Evolutionary conservation across 441 rosid species (phyloP), one percentile per base, ranked within the genome.

Genomic region (Euphorbia neoarborescens): DNA sequence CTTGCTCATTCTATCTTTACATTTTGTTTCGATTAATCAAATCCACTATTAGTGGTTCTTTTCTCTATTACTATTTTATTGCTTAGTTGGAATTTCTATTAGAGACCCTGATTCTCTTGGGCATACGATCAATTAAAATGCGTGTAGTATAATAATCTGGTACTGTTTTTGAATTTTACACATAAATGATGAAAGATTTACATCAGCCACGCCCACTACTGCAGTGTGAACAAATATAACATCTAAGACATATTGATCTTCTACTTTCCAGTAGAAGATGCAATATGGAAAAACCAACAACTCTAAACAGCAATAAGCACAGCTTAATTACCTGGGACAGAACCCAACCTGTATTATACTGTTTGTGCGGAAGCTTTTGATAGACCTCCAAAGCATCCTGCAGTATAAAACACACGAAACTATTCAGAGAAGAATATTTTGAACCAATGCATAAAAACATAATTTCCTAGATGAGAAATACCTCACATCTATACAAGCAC

Each of bases 301-400:
- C 4, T 19, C 13, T 8, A 10, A 62, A 38, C 50, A 38, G n/a
- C 53, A 40, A 62, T 4, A 13, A 63, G 7, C 7, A 14, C n/a
- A 65, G 58, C 37, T 17, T 65, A 30, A 51, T 35, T 83, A 94
- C 99, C 97, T 90, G 98, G 68, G 91, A 87, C 78, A 94, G 92
- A 75, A 94, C 97, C 99, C 99, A 94, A 62, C 91, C 90, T 53
- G 99, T 91, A 71, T 83, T 90, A 82, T 94, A 90, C 78, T 94
- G 97, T 84, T 81, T 90, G 71, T 78, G 85, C 7, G 98, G 92
- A 66, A 92, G 93, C 79, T 86, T 90, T 75, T 77, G 77, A 81
- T 82, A 92, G 63, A 79, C 81, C 71, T 89, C 90, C 79, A 92
- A 76, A 12, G 99, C 97, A 69, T 89, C 99, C 99, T 94, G 81